Percentiles rank a stretch among this genome's conserved stretches.
phyloP scores from a whole-genome alignment of 371 early-diverging fungal species.

The Syncephalastrum sp. region DNA sequence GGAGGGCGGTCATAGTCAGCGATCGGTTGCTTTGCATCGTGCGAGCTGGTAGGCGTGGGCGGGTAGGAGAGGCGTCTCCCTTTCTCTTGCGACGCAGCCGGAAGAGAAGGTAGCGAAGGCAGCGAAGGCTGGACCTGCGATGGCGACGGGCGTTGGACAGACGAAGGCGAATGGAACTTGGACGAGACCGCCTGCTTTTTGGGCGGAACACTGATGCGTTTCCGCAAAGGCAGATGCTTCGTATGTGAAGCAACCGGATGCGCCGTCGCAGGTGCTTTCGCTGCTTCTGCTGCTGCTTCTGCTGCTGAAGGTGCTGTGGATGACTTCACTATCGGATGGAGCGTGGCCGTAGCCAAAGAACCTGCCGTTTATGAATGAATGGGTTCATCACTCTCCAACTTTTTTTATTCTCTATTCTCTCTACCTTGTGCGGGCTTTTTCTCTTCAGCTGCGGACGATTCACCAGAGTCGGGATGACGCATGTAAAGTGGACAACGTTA shows the following conservation, averaged over 20 bases:
- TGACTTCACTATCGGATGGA: too few species aligned
- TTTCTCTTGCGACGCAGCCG: conserved; percentile 7
- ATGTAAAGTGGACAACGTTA: too few species aligned
- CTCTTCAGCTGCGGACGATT: too few species aligned
- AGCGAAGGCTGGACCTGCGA: conserved; percentile 6
- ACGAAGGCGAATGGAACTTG: conserved; percentile 1
- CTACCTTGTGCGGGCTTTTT: too few species aligned
- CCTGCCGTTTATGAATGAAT: too few species aligned
- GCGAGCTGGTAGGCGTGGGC: conserved; percentile 15
- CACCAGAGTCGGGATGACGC: too few species aligned
- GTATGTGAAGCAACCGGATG: conserved; percentile 2
- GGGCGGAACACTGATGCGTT: conserved; percentile 20
- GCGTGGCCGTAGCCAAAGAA: too few species aligned
- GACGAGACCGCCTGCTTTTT: conserved; percentile 4
- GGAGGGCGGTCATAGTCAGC: conserved; percentile 7
- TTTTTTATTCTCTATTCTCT: too few species aligned
- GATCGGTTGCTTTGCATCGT: conserved; percentile 7
- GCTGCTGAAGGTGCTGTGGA: too few species aligned
- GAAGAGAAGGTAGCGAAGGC: neutral
- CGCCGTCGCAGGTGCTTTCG: too few species aligned
- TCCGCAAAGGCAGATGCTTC: conserved; percentile 27
- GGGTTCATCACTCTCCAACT: too few species aligned
- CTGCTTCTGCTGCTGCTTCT: too few species aligned
- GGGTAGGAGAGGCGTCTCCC: conserved; percentile 13
- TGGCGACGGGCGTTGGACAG: conserved; percentile 4